Evolutionary conservation across 805 yeast genomes (phyloP).

Genomic region (Candida caryicola): DNA sequence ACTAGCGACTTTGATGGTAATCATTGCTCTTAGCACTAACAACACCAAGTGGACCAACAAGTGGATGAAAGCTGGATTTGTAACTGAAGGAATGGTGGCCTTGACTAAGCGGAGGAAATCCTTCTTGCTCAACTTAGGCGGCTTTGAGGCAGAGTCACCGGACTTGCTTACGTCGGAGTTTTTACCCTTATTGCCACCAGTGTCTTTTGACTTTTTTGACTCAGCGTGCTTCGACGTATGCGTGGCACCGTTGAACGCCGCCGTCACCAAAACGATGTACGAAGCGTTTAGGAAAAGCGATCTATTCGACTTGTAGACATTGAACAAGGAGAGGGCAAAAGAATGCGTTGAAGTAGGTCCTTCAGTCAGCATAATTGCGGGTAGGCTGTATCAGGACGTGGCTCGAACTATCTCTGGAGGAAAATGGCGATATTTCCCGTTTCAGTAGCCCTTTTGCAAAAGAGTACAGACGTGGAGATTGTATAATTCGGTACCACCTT

Average conservation of each 20-base stretch:
- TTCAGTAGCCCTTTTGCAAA: no score
- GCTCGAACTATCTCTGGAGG: no score
- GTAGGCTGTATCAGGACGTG: no score
- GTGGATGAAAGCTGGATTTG: constrained; percentile 28
- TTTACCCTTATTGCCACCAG: constrained; percentile 6
- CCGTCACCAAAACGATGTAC: constrained; percentile 39
- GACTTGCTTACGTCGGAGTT: constrained; percentile 16
- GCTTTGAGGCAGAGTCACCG: constrained; percentile 1
- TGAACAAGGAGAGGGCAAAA: constrained; percentile 26
- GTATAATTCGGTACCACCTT: no score
- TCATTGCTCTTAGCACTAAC: constrained; percentile 62
- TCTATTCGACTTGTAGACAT: constrained; percentile 39
- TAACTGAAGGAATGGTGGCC: constrained; percentile 33
- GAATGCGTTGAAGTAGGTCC: constrained; percentile 6
- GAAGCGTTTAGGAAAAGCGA: constrained; percentile 40
- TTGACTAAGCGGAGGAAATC: constrained; percentile 28
- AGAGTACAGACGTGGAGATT: no score
- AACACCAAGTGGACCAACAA: constrained; percentile 55
- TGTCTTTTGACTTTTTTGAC: constrained; percentile 2
- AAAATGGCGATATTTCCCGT: no score
- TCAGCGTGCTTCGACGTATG: constrained; percentile 16
- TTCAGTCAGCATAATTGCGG: background rate
- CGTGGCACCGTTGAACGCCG: constrained; percentile 44
- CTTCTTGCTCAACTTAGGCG: constrained; percentile 27
- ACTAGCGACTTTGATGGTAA: constrained; percentile 79